Evolutionary conservation across 805 yeast species (phyloP), one percentile per base, ranked within the genome.

Genomic region (Debaryomyces tyrocola): DNA sequence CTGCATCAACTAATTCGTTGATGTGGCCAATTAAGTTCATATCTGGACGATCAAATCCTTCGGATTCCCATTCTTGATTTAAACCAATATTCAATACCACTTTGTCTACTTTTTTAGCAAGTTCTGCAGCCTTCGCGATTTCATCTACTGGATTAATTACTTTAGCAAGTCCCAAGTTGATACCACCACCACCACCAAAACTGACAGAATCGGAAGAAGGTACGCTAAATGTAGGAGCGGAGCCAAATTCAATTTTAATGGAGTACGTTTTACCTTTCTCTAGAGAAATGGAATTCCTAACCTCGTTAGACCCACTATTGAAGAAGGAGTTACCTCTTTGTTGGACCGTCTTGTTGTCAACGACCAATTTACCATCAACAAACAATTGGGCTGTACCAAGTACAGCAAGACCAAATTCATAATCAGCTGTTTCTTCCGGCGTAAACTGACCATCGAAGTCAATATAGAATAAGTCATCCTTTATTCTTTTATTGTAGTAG

Each of bases 261-360:
- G 64, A 62, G 66, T 81, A 79, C 8, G 55, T 55, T 36, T 63
- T 58, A 5, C 83, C 85, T 45, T 67, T 69, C 45, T 69, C 69
- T 49, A 80, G 63, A 0, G 53, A 33, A 29, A 73, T 58, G 3
- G 55, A 40, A 5, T 72, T 74, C 6, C 58, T 66, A 55, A 79
- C 84, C 31, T 70, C 60, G 18, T 85, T 71, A 35, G 85, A 85
- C 47, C 69, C 59, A 12, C 76, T 71, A 45, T 64, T 58, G 57
- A 79, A 79, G 66, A 80, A 82, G 2, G 75, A 61, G 15, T 62
- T 57, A 12, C 85, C 87, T 20, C 54, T 59, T 6, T 50, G 62
- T 65, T 83, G 87, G 24, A 70, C 58, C 37, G 80, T 76, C 54
- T 70, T 74, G 64, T 82, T 81, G 58, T 83, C 85, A 37, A 80